Evolutionary conservation across 768 basidiomycete genomes (phyloP), one percentile per base, ranked within the genome.

Genomic region (Termitomyces sp.): DNA sequence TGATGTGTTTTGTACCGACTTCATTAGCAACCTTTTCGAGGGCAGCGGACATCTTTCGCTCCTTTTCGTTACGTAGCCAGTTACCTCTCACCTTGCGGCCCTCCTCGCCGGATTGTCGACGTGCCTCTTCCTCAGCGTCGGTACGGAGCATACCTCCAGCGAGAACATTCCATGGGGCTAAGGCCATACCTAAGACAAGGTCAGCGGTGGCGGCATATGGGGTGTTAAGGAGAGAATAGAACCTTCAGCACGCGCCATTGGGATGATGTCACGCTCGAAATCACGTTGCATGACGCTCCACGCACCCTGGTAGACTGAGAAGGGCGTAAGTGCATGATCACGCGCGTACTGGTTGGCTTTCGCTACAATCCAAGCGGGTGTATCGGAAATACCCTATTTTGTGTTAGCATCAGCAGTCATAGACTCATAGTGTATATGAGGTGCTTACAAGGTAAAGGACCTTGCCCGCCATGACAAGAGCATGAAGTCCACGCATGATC

Each of bases 401-500:
- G 24, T 15, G 3, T 28, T 28, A 28, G 13, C 16, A 18, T 32
- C 28, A 49, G 28, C 7, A 46, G 39, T 50, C 12, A 4, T n/a
- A n/a, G n/a, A n/a, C n/a, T 4, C n/a, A n/a, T n/a, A n/a, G 3
- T 24, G 32, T 16, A 33, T 32, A 33, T 22, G 45, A n/a, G 40
- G 44, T 57, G 49, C 69, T 57, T 55, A 75, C 76, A 24, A 76
- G 72, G 63, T 84, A 83, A 6, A 82, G 67, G 18, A 86, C 82
- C 66, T 86, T 87, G 18, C 86, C 79, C 24, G 72, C 66, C 8
- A 71, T 68, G 51, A 87, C 81, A 42, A 87, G 76, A 22, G 74
- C 74, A 64, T 88, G 82, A 6, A 89, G 71, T 5, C 74, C 70
- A 51, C 79, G 75, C 84, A 88, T 85, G 35, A 87, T 70, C 69